Conservation (phyloP, 2,329 filamentous ascomycete genomes). For the Phyllosticta paracitricarpa region DNA sequence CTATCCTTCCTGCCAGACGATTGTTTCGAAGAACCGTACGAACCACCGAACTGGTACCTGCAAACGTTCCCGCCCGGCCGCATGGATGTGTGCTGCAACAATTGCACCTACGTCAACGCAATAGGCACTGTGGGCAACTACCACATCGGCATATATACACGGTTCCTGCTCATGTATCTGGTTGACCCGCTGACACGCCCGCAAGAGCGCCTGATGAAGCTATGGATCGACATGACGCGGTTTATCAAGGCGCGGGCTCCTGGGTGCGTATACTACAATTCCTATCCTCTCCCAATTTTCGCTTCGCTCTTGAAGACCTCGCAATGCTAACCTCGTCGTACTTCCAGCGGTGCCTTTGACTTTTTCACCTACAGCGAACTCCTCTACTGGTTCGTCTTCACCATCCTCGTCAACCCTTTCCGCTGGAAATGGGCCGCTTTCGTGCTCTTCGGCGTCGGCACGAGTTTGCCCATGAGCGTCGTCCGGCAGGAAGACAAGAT, state of each 20-base stretch:
- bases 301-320: no score
- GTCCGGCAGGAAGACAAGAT: slow-evolving; percentile 56
- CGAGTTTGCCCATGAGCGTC: slow-evolving; percentile 53
- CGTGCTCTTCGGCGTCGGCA: slow-evolving; percentile 67
- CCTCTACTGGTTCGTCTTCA: slow-evolving; percentile 77
- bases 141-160: slow-evolving; percentile 83
- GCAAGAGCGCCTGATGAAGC: slow-evolving; percentile 63
- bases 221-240: slow-evolving; percentile 78
- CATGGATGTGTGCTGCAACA: slow-evolving; percentile 66
- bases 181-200: slow-evolving; percentile 68
- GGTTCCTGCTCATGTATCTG: slow-evolving; percentile 78
- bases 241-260: slow-evolving; percentile 60
- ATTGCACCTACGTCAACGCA: slow-evolving; percentile 71
- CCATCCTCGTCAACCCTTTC: slow-evolving; percentile 71
- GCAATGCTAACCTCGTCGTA: not conserved
- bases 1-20: slow-evolving; percentile 65
- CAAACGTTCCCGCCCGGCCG: slow-evolving; percentile 73
- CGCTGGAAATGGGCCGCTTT: slow-evolving; percentile 85
- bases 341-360: slow-evolving; percentile 60
- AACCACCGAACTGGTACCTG: slow-evolving; percentile 78
- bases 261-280: slow-evolving; percentile 13
- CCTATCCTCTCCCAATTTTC: not conserved
- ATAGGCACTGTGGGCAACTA: slow-evolving; percentile 79
- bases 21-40: slow-evolving; percentile 63
- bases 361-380: slow-evolving; percentile 85